Evolutionary conservation across 352 stramenopile species (phyloP), one percentile per base, ranked within the genome.

Genomic region (Aphanomyces stellatus): DNA sequence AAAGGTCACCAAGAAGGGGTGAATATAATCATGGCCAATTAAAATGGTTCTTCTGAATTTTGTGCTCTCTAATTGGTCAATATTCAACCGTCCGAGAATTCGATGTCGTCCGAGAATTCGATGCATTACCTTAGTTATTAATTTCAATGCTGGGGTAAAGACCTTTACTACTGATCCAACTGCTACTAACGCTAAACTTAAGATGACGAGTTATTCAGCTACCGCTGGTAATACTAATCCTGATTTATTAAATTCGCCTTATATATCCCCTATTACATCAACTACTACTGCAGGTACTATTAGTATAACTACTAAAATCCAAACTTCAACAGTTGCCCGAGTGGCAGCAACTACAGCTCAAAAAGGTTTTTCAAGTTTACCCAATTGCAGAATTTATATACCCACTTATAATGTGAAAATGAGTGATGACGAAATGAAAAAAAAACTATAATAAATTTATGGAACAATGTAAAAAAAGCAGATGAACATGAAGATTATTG

Each of bases 1-100:
- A 17, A 53, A 8, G 10, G 6, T 6, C 7, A 6, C 5, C 5
- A 19, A 27, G n/a, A 22, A 28, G 46, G n/a, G 15, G 46, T 53
- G 46, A 53, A 53, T 53, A 53, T 28, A 28, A 53, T 53, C 46
- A 53, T 53, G 24, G 10, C 46, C 46, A 53, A 53, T 53, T 13
- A 27, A 28, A 53, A 28, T 53, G 5, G 46, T 17, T 43, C 37
- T 8, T 19, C 13, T 22, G 13, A 27, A n/a, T 8, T 22, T 13
- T 28, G 15, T 22, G 15, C 5, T 53, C 17, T 28, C 15, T 17
- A 28, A 53, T 53, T 53, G 46, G 46, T 28, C 15, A 28, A 53
- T 53, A 53, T 27, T 53, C 13, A n/a, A 53, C 46, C 13, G 46
- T 53, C 24, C 46, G 17, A 13, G 24, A 53, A 28, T 28, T 53